Percentiles rank a stretch among this genome's conserved stretches.
phyloP scores from a whole-genome alignment of 805 yeast genomes.

The Clavispora santaluciae region DNA sequence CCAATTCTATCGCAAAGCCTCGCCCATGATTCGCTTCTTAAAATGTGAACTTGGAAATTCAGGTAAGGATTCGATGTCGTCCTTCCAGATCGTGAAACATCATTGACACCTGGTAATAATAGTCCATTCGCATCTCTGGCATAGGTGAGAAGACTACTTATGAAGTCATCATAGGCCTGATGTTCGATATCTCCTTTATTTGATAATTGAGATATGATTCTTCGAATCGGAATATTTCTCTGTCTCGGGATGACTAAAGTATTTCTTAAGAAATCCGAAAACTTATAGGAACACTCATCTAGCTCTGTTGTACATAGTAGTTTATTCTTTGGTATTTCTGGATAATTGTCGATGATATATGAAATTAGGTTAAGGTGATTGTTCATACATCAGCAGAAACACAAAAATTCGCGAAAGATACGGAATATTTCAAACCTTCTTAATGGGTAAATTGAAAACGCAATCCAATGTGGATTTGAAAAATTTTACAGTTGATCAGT shows the following conservation, averaged over 20 bases:
- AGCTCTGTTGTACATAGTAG: neutral
- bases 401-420: neutral
- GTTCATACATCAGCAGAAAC: neutral
- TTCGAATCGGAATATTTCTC: neutral
- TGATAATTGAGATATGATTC: neutral
- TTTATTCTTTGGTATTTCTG: neutral
- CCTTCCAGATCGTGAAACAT: constrained; percentile 16
- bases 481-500: constrained; percentile 31
- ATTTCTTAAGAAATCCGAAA: neutral
- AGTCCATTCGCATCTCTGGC: neutral
- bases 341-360: neutral
- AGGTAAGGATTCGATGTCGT: constrained; percentile 29
- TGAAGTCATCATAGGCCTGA: neutral
- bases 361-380: neutral
- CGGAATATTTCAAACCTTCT: neutral
- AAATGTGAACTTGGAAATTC: constrained; percentile 28
- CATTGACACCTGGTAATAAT: neutral
- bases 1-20: constrained; percentile 38
- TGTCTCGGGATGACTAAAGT: neutral
- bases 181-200: neutral
- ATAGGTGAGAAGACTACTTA: neutral
- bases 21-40: constrained; percentile 46
- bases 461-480: constrained; percentile 21
- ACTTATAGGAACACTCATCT: neutral
- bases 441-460: constrained; percentile 12